These are phyloP conservation scores for Aspergillus tubingensis DNA, from an alignment of 2,329 filamentous ascomycete species.

Conservation along the genomic window DNA sequence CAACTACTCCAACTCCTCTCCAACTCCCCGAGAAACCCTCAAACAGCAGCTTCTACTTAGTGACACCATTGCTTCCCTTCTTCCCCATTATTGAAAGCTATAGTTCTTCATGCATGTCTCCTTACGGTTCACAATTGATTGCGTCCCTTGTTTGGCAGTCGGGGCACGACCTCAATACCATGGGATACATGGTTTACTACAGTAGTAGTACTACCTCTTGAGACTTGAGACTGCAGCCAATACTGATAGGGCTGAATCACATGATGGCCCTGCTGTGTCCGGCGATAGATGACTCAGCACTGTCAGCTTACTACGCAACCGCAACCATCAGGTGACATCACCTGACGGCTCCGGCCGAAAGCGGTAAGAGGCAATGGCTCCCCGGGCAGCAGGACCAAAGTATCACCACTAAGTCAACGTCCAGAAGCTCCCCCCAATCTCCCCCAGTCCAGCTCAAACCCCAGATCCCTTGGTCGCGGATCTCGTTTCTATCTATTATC, in stretches of 20 bases:
- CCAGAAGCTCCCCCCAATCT: neutral
- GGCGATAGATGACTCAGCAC: constrained; percentile 3
- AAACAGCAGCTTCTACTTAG: neutral
- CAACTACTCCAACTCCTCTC: neutral
- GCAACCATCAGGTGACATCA: constrained; percentile 12
- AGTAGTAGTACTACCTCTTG: no score
- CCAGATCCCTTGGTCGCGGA: neutral
- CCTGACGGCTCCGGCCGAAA: constrained; percentile 13
- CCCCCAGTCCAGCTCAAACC: neutral
- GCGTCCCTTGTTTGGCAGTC: neutral
- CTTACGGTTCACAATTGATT: no score
- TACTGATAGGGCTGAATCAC: constrained; percentile 21
- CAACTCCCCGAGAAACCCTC: neutral
- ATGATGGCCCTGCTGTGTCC: constrained; percentile 1
- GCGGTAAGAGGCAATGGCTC: constrained; percentile 7
- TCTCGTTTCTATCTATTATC: neutral
- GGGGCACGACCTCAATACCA: neutral
- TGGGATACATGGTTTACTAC: neutral
- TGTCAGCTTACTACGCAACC: neutral
- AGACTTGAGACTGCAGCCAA: neutral
- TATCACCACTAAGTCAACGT: neutral
- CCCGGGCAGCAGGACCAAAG: constrained; percentile 2
- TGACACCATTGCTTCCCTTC: neutral
- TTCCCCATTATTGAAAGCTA: no score
- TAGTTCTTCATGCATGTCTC: no score